Evolutionary conservation across 1,284 basidiomycete genomes (phyloP), one percentile per base, ranked within the genome.

Genomic region (Hypsizygus ulmarius): DNA sequence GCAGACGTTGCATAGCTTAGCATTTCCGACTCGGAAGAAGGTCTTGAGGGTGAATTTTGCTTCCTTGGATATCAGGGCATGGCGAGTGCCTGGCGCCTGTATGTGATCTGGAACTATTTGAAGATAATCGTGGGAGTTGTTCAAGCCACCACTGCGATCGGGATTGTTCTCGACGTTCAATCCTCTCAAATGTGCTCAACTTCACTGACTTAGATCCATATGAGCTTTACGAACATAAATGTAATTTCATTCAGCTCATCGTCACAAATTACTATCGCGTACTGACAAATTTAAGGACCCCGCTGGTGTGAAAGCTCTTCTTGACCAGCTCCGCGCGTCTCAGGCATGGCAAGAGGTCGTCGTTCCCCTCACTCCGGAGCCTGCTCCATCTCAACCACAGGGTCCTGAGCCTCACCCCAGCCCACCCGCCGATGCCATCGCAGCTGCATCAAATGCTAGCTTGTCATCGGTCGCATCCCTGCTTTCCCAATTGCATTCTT

Each of bases 281-380:
- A 38, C 55, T 55, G 18, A 57, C 45, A 16, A 51, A 19, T 52
- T 21, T 39, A 54, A 86, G 82, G 84, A 88, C 64, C 70, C 82
- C 37, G 71, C 72, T 53, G 77, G 75, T 37, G 71, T 90, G 39
- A 75, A 79, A 58, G 80, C 84, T 12, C 69, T 90, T 21, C 73
- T 90, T 18, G 81, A 87, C 45, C 75, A 77, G 56, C 68, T 89
- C 7, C 72, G 77, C 44, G 63, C 72, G 3, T 88, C 87, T 3
- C 73, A 79, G 58, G 82, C 78, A 34, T 89, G 83, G 84, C 74
- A 82, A 55, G 72, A 81, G 34, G 61, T 76, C 1, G 59, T 77
- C 50, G 52, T 54, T 19, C 28, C 51, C 15, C 37, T 36, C 9
- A 10, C 43, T 10, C 51, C 48, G 16, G 29, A 53, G 34, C 19